Evolutionary conservation across 2,329 filamentous ascomycete species (phyloP).

Genomic region (Chaetomium olivaceum): DNA sequence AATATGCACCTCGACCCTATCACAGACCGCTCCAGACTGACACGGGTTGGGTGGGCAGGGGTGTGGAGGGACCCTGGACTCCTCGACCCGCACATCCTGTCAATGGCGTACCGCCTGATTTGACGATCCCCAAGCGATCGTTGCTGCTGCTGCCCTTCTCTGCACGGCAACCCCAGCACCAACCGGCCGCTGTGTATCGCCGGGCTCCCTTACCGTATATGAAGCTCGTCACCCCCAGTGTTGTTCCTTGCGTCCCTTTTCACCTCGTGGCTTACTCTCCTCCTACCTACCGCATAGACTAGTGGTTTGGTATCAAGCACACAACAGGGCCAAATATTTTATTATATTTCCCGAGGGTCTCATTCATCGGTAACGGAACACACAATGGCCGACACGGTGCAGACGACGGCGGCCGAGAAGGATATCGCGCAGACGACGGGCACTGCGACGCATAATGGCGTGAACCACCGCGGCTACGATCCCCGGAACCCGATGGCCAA

Average conservation of each 20-base stretch:
- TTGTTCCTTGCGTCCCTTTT: constrained; percentile 1
- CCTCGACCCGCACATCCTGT: constrained; percentile 5
- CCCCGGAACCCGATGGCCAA: constrained; percentile 44
- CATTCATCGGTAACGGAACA: not conserved
- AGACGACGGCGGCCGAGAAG: constrained; percentile 23
- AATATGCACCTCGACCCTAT: constrained; percentile 21
- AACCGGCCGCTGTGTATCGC: constrained; percentile 12
- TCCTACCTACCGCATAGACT: not conserved
- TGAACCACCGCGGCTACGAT: constrained; percentile 38
- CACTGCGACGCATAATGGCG: constrained; percentile 23
- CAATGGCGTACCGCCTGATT: constrained; percentile 15
- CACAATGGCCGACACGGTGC: constrained; percentile 26
- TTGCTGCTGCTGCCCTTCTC: constrained; percentile 3
- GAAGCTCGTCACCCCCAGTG: constrained; percentile 10
- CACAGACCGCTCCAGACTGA: constrained; percentile 18
- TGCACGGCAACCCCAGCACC: constrained; percentile 16
- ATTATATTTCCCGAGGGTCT: not conserved
- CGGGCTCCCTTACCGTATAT: constrained; percentile 14
- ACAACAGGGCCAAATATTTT: not conserved
- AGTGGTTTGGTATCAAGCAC: not conserved
- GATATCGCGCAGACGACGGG: constrained; percentile 28
- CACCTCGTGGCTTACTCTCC: not conserved
- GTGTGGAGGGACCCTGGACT: constrained; percentile 12
- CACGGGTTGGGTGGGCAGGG: constrained; percentile 4
- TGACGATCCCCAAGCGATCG: constrained; percentile 24